Base-by-base conservation (phyloP, 768 basidiomycete genomes). In the Saitozyma podzolica region DNA sequence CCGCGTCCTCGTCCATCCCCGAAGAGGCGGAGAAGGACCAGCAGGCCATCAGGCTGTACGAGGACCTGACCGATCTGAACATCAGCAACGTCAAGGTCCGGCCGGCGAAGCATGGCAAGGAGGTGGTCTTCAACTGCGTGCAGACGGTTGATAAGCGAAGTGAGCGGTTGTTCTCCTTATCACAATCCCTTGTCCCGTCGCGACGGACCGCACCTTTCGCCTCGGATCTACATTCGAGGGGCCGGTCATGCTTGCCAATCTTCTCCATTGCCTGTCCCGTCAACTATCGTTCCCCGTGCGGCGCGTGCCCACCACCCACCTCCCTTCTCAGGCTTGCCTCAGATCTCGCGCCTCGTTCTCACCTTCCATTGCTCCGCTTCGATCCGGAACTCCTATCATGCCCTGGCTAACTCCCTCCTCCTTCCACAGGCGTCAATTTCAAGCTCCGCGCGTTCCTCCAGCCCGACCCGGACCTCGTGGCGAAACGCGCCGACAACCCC, bases 1-100 rank as follows among this genome's bases (percentile, higher is more conserved):
- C 51, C 49, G 51, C 52, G 40, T 59, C 53, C 16, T 53, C 58
- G 8, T 57, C 45, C 39, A 64, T 50, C 7, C 58, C 73, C 8
- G 71, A 75, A n/a, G 78, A 76, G 52, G 53, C 68, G 13, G 85
- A 85, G 6, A 87, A 87, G 73, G 84, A 85, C 66, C 80, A 81
- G 3, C 81, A 84, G 70, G 83, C 88, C 49, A 83, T 92, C 68
- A 83, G 83, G 55, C 85, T 94, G 64, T 95, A 95, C 75, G 91
- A 93, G 77, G 91, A 93, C 70, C 78, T 91, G 66, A 91, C 90
- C 0, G 90, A 92, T 69, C 80, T 94, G 20, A 82, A 90, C 45
- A 83, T 94, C 20, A 82, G 85, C 3, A 84, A 82, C 56, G 83
- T 90, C 75, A 87, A 86, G 70, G 77, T 83, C 56, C 83, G 82